phyloP scores from a whole-genome alignment of 179 eudicot genomes.

The Silene noctiflora region DNA sequence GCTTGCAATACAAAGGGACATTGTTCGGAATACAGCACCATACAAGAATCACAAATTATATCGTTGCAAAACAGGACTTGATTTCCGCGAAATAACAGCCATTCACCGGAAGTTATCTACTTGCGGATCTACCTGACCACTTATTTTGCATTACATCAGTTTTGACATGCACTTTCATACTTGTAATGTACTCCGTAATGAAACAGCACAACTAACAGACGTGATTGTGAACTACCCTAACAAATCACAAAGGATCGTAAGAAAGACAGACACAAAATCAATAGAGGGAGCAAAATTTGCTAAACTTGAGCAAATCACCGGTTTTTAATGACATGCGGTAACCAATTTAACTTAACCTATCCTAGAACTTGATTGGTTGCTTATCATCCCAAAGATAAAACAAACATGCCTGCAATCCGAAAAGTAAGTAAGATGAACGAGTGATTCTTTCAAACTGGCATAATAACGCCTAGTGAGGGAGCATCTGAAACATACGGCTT shows the following conservation, averaged over 20 bases:
- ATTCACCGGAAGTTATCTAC: neutral
- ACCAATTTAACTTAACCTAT: neutral
- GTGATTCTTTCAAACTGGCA: neutral
- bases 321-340: neutral
- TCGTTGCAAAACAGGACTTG: neutral
- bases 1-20: no score
- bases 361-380: neutral
- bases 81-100: neutral
- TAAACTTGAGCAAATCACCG: neutral
- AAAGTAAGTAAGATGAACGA: neutral
- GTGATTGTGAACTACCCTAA: neutral
- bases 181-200: no score
- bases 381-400: conserved; percentile 2
- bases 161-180: neutral
- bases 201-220: neutral
- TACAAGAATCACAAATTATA: neutral
- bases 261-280: neutral
- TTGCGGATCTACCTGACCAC: neutral
- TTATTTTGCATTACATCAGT: neutral
- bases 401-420: conserved; percentile 2
- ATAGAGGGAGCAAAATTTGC: neutral
- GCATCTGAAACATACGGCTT: neutral
- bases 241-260: neutral
- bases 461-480: neutral
- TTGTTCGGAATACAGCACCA: neutral